Evolutionary conservation across 176 grass and related monocot species (phyloP), one percentile per base, ranked within the genome.

Genomic region (Zoysia pacifica): DNA sequence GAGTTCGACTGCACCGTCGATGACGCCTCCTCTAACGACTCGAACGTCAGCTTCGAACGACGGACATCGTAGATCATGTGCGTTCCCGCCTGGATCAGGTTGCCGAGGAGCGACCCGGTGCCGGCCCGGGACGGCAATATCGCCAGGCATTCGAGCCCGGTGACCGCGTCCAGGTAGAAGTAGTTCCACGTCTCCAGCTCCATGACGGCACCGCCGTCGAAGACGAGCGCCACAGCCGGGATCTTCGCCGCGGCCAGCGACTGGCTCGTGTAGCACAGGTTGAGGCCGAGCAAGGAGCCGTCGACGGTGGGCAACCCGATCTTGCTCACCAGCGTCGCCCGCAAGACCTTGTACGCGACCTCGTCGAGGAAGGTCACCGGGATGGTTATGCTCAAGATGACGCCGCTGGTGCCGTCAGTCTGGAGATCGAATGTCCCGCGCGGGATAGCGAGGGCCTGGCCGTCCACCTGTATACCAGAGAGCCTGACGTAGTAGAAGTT

Each of bases 341-440:
- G 48, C 6, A 53, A 5, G 1, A 71, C 47, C 14, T 36, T 13
- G 71, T 86, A 86, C 4, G 61, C 84, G 11, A 19, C 19, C 18
- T 67, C 49, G 18, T 81, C 58, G 11, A 81, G 77, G 76, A 46
- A 81, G 16, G 76, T 86, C 10, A 74, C 38, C 0, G 84, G 84
- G 8, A 72, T 10, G 47, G 69, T 36, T 28, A 77, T 81, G 65
- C 77, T 73, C 4, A 86, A 11, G 60, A 74, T 14, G 36, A 80
- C 75, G 5, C 83, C 83, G 40, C 83, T 67, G 36, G 76, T 72
- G 11, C 76, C 83, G 43, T 86, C 42, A 15, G 50, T 19, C 4
- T 10, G 14, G 38, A 86, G 52, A 2, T 69, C 54, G 67, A 81
- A 74, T 5, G 68, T 73, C 4, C 70, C 50, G 4, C 3, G 35